These are phyloP conservation scores for Rhodomyrtus psidioides DNA, from an alignment of 441 rosid species.

Conservation along the genomic window DNA sequence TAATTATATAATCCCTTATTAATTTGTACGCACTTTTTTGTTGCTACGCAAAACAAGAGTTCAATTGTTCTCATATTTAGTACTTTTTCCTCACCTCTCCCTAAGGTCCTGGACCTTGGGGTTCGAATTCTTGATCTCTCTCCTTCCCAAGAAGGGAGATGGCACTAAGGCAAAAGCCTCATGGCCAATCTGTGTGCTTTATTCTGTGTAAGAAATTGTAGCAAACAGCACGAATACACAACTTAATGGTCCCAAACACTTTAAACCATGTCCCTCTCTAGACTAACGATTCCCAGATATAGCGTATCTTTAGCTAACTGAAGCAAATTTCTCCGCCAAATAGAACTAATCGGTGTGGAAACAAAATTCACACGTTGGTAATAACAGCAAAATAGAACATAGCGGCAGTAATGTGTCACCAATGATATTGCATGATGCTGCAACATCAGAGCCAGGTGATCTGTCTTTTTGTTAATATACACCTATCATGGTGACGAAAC, in stretches of 20 bases:
- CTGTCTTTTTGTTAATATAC: neutral
- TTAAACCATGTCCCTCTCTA: neutral
- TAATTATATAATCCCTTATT: neutral
- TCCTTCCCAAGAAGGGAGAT: neutral
- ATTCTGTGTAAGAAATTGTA: neutral
- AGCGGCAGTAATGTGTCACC: neutral
- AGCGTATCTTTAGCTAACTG: neutral
- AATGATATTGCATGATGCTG: neutral
- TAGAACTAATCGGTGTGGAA: neutral
- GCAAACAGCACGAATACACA: neutral
- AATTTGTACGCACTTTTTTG: neutral
- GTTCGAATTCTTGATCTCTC: neutral
- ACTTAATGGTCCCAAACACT: neutral
- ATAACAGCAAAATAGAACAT: neutral
- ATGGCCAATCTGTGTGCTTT: neutral
- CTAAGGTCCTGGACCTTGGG: neutral
- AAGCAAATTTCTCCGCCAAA: neutral
- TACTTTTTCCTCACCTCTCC: neutral
- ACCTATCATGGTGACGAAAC: neutral
- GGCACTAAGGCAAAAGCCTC: neutral
- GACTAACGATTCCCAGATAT: neutral
- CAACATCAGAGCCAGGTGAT: neutral
- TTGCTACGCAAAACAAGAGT: neutral
- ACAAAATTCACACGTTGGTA: neutral
- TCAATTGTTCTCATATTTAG: neutral